Conservation (phyloP, 192 early-diverging fungal genomes). For the Entomortierella lignicola region DNA sequence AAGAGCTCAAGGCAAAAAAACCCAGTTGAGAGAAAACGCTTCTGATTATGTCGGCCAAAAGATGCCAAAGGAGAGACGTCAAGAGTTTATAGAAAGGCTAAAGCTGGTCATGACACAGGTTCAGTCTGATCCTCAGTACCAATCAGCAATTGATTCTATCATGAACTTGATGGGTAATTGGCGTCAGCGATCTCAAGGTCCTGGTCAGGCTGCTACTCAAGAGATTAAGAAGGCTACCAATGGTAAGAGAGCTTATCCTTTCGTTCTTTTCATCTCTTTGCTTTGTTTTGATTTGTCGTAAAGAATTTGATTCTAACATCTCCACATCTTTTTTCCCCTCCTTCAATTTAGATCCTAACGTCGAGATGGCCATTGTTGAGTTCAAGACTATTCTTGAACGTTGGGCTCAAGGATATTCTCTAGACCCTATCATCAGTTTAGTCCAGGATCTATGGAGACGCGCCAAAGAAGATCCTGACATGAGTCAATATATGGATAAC, state of each 20-base stretch:
- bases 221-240: constrained; percentile 23
- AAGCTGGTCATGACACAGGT: constrained; percentile 45
- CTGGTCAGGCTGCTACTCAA: constrained; percentile 1
- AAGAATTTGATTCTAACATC: too few species aligned
- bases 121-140: constrained; percentile 56
- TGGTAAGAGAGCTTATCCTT: too few species aligned
- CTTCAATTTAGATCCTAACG: constrained; percentile 30
- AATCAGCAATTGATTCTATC: constrained; percentile 47
- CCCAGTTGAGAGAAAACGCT: constrained; percentile 22
- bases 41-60: constrained; percentile 29
- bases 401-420: constrained; percentile 55
- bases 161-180: constrained; percentile 41
- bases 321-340: too few species aligned
- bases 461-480: constrained; percentile 29
- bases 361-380: constrained; percentile 38
- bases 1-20: too few species aligned
- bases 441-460: constrained; percentile 38
- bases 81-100: constrained; percentile 45
- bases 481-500: constrained; percentile 33
- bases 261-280: background rate
- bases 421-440: constrained; percentile 46
- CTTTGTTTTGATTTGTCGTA: background rate
- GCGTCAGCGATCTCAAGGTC: constrained; percentile 26
- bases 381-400: constrained; percentile 54
- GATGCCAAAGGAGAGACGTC: constrained; percentile 42